Percentiles rank a stretch among this genome's conserved stretches.
Conservation (phyloP, 441 rosid species). For the Isatis lusitanica region DNA sequence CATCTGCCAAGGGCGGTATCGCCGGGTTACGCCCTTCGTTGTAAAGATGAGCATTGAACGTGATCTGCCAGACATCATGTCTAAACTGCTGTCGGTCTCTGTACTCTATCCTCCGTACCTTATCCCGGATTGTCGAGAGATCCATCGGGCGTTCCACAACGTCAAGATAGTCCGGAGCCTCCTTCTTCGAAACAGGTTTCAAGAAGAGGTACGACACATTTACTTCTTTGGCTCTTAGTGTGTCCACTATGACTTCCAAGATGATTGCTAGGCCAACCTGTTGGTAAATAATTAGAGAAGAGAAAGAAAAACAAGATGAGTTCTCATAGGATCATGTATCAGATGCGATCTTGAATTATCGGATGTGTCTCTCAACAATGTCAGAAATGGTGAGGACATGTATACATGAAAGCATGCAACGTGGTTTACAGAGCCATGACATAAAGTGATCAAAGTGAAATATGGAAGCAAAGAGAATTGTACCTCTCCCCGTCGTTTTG, state of each 20-base stretch:
- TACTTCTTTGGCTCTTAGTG: slow-evolving; percentile 53
- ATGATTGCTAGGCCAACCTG: slow-evolving; percentile 91
- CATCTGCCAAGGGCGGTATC: slow-evolving; percentile 97
- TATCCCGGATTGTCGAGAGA: slow-evolving; percentile 79
- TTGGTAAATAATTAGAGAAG: neutral
- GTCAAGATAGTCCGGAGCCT: slow-evolving; percentile 88
- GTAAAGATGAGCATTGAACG: slow-evolving; percentile 78
- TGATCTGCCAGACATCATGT: slow-evolving; percentile 87
- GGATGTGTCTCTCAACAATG: too few relatives aligned
- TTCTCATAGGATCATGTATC: neutral
- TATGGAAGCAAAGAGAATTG: slow-evolving; percentile 24
- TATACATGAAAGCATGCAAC: neutral
- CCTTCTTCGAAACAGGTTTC: slow-evolving; percentile 89
- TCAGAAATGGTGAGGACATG: neutral
- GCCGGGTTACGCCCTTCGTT: slow-evolving; percentile 85
- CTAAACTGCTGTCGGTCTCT: slow-evolving; percentile 69
- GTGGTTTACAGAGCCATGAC: neutral
- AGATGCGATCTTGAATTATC: too few relatives aligned
- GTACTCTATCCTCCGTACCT: slow-evolving; percentile 90
- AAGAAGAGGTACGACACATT: slow-evolving; percentile 80
- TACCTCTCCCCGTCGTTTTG: slow-evolving; percentile 99
- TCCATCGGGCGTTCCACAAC: slow-evolving; percentile 80
- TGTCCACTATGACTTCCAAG: slow-evolving; percentile 76
- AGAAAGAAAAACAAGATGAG: neutral
- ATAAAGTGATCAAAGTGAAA: neutral